Evolutionary conservation across 75 land plant species (phyloP).

Genomic region (Pseudotsuga menziesii): DNA sequence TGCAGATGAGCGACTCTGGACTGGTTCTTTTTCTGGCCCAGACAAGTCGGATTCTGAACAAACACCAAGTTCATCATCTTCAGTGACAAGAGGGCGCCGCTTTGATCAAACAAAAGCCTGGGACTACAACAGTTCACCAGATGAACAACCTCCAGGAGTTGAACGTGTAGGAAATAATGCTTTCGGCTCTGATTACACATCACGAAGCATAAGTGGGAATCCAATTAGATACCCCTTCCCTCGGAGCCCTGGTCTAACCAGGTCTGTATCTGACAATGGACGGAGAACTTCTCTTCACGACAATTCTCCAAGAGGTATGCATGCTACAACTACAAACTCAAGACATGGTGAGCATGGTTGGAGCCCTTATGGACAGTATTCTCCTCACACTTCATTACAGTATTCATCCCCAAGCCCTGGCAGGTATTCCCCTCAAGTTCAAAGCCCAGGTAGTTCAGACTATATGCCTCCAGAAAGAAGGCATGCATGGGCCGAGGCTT

Average conservation of each 20-base stretch:
- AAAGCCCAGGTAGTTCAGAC: slow-evolving; percentile 3
- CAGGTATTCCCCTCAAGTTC: slow-evolving; percentile 9
- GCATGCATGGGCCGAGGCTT: neutral
- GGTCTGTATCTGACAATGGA: slow-evolving; percentile 40
- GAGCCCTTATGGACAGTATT: slow-evolving; percentile 17
- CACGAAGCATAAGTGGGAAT: neutral
- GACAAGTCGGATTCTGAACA: neutral
- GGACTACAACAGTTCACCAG: slow-evolving; percentile 25
- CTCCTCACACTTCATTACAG: neutral
- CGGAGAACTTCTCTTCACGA: slow-evolving; percentile 22
- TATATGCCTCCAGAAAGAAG: neutral
- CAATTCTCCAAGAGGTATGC: neutral
- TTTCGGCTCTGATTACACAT: neutral
- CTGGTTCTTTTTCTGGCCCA: neutral
- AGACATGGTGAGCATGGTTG: slow-evolving; percentile 11
- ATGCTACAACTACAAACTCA: neutral
- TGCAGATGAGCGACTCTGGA: slow-evolving; percentile 72
- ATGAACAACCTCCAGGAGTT: slow-evolving; percentile 36
- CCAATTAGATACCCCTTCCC: slow-evolving; percentile 12
- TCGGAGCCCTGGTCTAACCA: slow-evolving; percentile 17
- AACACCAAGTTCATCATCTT: slow-evolving; percentile 14
- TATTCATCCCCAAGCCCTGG: slow-evolving; percentile 7
- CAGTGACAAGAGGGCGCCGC: slow-evolving; percentile 8
- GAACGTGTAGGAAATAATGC: slow-evolving; percentile 11
- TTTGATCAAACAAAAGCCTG: slow-evolving; percentile 24